Evolutionary conservation across 1,284 basidiomycete genomes (phyloP), one percentile per base, ranked within the genome.

Genomic region (Sporisorium sorghi): DNA sequence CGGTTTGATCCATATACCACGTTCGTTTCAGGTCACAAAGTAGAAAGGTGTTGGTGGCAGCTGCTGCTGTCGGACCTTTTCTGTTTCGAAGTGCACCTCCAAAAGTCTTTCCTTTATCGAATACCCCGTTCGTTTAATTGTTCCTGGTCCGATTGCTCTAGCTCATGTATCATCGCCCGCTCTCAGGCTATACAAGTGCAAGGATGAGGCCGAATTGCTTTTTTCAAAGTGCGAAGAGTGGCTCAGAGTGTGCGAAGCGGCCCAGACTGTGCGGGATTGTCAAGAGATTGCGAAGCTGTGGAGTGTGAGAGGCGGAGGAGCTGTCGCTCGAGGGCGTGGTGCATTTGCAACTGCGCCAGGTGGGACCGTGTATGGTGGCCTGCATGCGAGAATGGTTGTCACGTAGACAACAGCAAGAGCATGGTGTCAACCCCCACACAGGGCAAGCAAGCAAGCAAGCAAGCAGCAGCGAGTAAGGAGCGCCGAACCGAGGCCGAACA

Each of bases 61-160:
- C 19, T 15, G 35, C 55, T 15, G 21, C 28, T 40, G 28, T 24
- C 30, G 8, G n/a, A 23, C 30, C 15, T n/a, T 51, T 42, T 15
- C 28, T 21, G 30, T 9, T 11, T 28, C 32, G 51, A 46, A 64
- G 8, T 46, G 43, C 55, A 58, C 57, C 47, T 56, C 54, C 53
- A 35, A 37, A 40, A 40, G 14, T 40, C 5, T 5, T 5, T 8
- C n/a, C 37, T 40, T 47, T 39, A 14, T 35, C 33, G 32, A 35
- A 37, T 37, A 50, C 33, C 33, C 32, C 15, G 32, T 17, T 37
- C 43, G 30, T 19, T 23, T n/a, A 46, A 46, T 46, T 11, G 21
- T 42, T 23, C 21, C 19, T 42, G 19, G 17, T 35, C 10, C 15
- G n/a, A 11, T 50, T 50, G 49, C 49, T 35, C 33, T 19, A 19